phyloP scores from a whole-genome alignment of 495 filamentous ascomycete species.

The Chlorociboria aeruginascens region DNA sequence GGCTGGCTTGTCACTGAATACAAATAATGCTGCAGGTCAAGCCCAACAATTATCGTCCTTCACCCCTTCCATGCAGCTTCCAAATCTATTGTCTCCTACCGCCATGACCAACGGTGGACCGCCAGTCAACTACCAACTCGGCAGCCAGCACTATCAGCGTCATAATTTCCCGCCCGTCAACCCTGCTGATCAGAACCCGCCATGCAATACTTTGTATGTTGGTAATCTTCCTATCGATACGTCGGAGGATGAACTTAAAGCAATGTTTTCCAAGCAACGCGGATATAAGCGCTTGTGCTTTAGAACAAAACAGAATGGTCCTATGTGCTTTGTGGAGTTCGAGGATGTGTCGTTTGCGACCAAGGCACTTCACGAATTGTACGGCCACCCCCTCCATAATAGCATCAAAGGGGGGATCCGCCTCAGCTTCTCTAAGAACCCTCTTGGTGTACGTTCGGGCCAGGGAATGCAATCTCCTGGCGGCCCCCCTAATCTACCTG shows the following conservation, averaged over 20 bases:
- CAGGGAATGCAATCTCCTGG: constrained; percentile 44
- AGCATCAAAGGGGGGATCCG: constrained; percentile 93
- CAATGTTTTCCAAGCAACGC: constrained; percentile 85
- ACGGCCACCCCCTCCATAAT: constrained; percentile 80
- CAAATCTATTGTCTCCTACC: constrained; percentile 49
- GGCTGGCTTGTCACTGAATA: constrained; percentile 58
- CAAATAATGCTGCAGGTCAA: constrained; percentile 33
- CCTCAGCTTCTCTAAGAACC: constrained; percentile 98
- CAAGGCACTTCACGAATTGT: constrained; percentile 83
- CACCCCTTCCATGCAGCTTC: constrained; percentile 25
- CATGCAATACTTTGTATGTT: constrained; percentile 96
- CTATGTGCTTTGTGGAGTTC: constrained; percentile 99
- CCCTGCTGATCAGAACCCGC: constrained; percentile 92
- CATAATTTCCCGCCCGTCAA: constrained; percentile 81
- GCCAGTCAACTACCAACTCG: constrained; percentile 40
- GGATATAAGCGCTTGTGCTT: constrained; percentile 96
- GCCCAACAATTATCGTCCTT: constrained; percentile 14
- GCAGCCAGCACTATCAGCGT: constrained; percentile 42
- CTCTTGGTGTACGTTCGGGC: constrained; percentile 78
- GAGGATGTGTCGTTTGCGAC: constrained; percentile 91
- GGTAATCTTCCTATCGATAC: constrained; percentile 92
- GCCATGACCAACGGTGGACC: constrained; percentile 32
- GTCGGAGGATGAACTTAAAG: constrained; percentile 92
- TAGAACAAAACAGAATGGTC: constrained; percentile 94
- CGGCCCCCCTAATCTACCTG: constrained; percentile 44